Base-by-base conservation (phyloP, 2,329 filamentous ascomycete species). In the Trichoderma polysporum region DNA sequence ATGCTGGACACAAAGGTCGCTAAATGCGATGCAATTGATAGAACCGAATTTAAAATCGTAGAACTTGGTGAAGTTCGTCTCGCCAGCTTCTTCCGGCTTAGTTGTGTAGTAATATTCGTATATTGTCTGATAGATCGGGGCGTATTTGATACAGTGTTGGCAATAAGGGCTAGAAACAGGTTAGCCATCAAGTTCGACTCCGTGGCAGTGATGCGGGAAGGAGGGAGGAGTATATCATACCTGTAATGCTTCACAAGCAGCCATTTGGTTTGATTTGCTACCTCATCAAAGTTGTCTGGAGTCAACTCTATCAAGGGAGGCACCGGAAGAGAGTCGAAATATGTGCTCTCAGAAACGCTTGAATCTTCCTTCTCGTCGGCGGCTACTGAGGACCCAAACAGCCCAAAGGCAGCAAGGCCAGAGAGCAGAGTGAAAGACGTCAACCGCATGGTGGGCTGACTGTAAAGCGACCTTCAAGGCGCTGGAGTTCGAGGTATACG, bases 71-170 rank as follows among this genome's bases (percentile, higher is more conserved):
- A 97, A 97, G 31, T 80, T 79, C 47, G 84, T 80, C 80, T 87
- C 70, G 76, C 83, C 73, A 80, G 85, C 79, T 81, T 86, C 71
- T 78, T 82, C 73, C 17, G 91, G 90, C 73, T 93, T 90, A 41
- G 92, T 95, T 41, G 94, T 97, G 81, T 92, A 83, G 82, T 97
- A 99, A 79, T 90, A 97, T 81, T 99, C 95, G 83, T 98, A 97
- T 15, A 94, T 79, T 5, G 94, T 97, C 79, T 98, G 93, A 84
- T 88, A 97, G 59, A 88, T 90, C 8, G 95, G 95, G 61, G 92
- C 93, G 74, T 93, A 91, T 58, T 85, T 83, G 76, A 85, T 85
- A 81, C 94, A 97, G 78, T 97, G 93, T 54, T 84, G 85, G 78
- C 86, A 88, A 71, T 82, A 87, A 12, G 86, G 86, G 72, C 86